Evolutionary conservation across 202 grass and related monocot species (phyloP), one percentile per base, ranked within the genome.

Genomic region (Setaria italica): DNA sequence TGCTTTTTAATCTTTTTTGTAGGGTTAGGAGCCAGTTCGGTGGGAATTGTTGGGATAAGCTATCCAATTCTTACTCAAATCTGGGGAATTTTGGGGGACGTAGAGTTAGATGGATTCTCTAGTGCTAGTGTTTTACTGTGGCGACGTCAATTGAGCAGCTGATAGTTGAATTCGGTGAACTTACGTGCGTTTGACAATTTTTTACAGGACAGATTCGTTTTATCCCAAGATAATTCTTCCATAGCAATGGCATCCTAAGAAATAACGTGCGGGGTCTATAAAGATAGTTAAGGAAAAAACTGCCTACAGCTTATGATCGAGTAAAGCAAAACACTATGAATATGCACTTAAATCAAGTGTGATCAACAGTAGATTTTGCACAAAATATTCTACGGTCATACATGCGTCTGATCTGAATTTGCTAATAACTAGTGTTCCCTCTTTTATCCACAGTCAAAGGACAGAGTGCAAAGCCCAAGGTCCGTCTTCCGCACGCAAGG

Each of bases 401-500:
- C 11, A 74, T 54, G 21, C 54, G 2, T 25, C 30, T 68, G 15
- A 74, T 59, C 35, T 70, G 70, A 58, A 62, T 80, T 46, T 85
- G 34, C 45, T 88, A 72, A 85, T 72, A 82, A 50, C 54, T 68
- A 12, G 1, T 59, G 7, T 82, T 85, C 2, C 48, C 37, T 74
- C 17, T 75, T 20, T 85, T 78, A 54, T 73, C 77, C 11, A 47
- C 71, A 90, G 86, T 75, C 79, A 63, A 81, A 75, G 54, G 77
- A 62, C 50, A 7, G 92, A 91, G 33, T 71, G 48, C 62, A 51
- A 89, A 80, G 32, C 29, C 14, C 83, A 81, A 41, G 21, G 82
- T 74, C 77, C 70, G 0, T 33, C 82, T 88, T 39, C 60, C 74
- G 59, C 48, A 11, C 79, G 95, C 62, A 98, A 93, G 74, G 81